Percentiles rank a stretch among this genome's conserved stretches.
phyloP scores from a whole-genome alignment of 192 early-diverging fungal species.

The Spizellomyces punctatus region DNA sequence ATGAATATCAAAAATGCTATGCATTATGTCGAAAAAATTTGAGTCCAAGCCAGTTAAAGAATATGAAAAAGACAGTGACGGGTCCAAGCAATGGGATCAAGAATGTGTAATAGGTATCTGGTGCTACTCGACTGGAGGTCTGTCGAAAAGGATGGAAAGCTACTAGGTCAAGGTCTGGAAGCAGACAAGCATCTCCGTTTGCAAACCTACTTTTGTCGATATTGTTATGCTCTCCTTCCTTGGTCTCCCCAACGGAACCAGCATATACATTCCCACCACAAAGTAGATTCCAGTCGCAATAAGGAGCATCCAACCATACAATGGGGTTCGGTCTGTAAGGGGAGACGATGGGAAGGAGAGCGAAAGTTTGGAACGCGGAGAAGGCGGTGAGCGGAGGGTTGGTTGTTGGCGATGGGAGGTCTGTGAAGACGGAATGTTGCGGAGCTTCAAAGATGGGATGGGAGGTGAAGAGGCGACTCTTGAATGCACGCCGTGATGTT shows the following conservation, averaged over 20 bases:
- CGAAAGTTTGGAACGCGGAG: slow-evolving; percentile 1
- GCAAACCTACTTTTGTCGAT: slow-evolving; percentile 3
- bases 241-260: background rate
- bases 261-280: slow-evolving; percentile 9
- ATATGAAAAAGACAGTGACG: slow-evolving; percentile 72
- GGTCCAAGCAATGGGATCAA: slow-evolving; percentile 79
- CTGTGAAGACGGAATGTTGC: background rate
- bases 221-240: background rate
- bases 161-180: background rate
- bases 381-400: slow-evolving; percentile 4
- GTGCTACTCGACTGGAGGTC: slow-evolving; percentile 45
- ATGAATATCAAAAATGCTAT: slow-evolving; percentile 16
- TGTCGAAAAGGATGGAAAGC: background rate
- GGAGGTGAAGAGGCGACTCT: no score
- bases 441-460: no score
- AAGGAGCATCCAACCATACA: slow-evolving; percentile 13
- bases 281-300: slow-evolving; percentile 11
- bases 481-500: no score
- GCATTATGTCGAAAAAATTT: slow-evolving; percentile 89
- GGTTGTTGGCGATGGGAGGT: background rate
- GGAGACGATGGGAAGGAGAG: background rate
- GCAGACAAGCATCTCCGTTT: background rate
- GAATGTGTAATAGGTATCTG: slow-evolving; percentile 70
- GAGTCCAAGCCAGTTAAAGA: slow-evolving; percentile 96
- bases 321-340: background rate